phyloP scores from a whole-genome alignment of 2,329 filamentous ascomycete species.

The Botrytis byssoidea region DNA sequence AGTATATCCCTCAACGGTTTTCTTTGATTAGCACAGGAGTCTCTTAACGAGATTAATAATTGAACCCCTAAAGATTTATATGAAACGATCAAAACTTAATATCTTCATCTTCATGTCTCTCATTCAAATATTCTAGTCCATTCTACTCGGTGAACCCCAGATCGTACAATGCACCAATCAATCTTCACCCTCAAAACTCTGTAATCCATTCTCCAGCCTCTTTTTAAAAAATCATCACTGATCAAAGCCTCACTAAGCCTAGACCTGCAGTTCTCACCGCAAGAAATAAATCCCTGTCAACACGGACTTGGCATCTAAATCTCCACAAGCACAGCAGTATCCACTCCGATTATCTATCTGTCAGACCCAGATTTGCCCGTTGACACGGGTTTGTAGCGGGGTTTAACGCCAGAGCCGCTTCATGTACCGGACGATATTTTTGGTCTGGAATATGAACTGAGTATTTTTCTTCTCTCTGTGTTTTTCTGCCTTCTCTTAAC shows the following conservation, averaged over 20 bases:
- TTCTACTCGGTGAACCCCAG: conserved; percentile 19
- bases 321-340: neutral
- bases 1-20: neutral
- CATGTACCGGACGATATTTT: conserved; percentile 4
- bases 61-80: neutral
- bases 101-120: neutral
- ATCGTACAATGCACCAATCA: conserved; percentile 14
- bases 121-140: neutral
- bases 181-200: neutral
- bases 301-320: neutral
- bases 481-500: neutral
- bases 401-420: neutral
- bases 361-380: neutral
- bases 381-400: conserved; percentile 9
- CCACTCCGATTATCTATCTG: conserved; percentile 8
- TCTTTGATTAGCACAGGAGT: neutral
- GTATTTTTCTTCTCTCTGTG: neutral
- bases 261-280: conserved; percentile 20
- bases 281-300: conserved; percentile 8
- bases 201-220: conserved; percentile 14
- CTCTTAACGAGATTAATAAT: neutral
- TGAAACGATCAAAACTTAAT: neutral
- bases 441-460: conserved; percentile 9
- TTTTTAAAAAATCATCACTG: conserved; percentile 5
- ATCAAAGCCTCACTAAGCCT: conserved; percentile 7